Evolutionary conservation across 176 grass and related monocot species (phyloP).

Genomic region (Tuctoria greenei): DNA sequence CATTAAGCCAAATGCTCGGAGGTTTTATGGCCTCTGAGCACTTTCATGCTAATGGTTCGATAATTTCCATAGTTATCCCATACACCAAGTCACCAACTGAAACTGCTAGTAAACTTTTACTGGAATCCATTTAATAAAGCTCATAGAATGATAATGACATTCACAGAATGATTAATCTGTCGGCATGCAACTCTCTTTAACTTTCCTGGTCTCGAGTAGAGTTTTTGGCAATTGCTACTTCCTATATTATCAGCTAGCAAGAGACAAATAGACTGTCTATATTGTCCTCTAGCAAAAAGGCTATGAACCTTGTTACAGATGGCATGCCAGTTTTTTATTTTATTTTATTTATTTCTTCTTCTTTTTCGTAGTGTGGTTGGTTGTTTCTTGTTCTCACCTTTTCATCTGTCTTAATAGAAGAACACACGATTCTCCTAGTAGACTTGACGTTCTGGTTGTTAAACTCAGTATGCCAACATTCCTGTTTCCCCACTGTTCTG

Average conservation of each 20-base stretch:
- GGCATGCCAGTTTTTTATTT: background rate
- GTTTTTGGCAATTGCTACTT: background rate
- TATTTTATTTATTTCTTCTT: background rate
- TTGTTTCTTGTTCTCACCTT: background rate
- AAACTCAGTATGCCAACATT: conserved; percentile 16
- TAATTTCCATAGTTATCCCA: background rate
- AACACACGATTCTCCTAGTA: too few species aligned
- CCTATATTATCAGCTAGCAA: background rate
- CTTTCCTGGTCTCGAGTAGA: background rate
- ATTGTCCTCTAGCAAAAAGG: background rate
- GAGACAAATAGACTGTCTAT: background rate
- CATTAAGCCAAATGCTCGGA: background rate
- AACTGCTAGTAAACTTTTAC: background rate
- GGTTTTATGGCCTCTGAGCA: background rate
- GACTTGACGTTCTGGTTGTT: conserved; percentile 26
- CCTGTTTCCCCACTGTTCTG: conserved; percentile 30
- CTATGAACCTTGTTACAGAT: background rate
- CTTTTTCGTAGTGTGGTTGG: background rate
- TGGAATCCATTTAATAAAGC: background rate
- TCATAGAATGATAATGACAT: too few species aligned
- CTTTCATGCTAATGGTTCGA: background rate
- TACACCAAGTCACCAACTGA: background rate
- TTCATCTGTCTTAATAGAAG: too few species aligned
- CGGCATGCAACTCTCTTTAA: conserved; percentile 3
- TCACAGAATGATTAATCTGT: conserved; percentile 1